Evolutionary conservation across 2,329 filamentous ascomycete species (phyloP), one percentile per base, ranked within the genome.

Genomic region (Verticillium klebahnii): DNA sequence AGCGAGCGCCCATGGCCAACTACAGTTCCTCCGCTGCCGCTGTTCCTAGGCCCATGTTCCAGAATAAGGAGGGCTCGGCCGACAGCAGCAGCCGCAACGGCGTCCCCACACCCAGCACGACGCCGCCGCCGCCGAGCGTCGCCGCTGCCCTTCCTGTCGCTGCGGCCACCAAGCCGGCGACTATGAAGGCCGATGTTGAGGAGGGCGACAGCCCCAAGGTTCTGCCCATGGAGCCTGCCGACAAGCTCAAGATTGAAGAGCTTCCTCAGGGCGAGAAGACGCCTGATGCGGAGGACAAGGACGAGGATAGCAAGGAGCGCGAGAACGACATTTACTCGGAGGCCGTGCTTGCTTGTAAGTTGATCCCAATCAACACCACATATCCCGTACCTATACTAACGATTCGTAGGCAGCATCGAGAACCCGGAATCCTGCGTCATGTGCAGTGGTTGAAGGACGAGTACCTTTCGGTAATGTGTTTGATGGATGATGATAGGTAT

Each of bases 311-410:
- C 71, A 85, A 89, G 66, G 88, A 89, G 67, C 86, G 91, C 12
- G 93, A 97, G 75, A 87, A 86, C 58, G 94, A 99, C 74, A 99
- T 99, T 69, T 99, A 97, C 77, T 94, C 94, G 0, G 91, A 98
- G 69, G 92, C 93, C 62, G 93, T 91, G 17, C 81, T 99, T 74
- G 87, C 89, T 70, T 99, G 95, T 89, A 81, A 88, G 87, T 83
- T 60, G 57, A 29, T 5, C 25, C 39, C 6, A 52, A 14, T 59
- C 64, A 57, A 62, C 58, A 32, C 56, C 15, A 2, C 19, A 23
- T 7, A 8, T n/a, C 36, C 45, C 36, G 25, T 19, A 19, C 15
- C 61, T 58, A 60, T 32, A 64, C 71, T 78, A 71, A 73, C 69
- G 17, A 32, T 45, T 57, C 59, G 54, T 63, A 90, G 88, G 88